These are phyloP conservation scores for Zygosaccharomyces gambellarensis DNA, from an alignment of 805 yeast genomes.

Conservation along the genomic window DNA sequence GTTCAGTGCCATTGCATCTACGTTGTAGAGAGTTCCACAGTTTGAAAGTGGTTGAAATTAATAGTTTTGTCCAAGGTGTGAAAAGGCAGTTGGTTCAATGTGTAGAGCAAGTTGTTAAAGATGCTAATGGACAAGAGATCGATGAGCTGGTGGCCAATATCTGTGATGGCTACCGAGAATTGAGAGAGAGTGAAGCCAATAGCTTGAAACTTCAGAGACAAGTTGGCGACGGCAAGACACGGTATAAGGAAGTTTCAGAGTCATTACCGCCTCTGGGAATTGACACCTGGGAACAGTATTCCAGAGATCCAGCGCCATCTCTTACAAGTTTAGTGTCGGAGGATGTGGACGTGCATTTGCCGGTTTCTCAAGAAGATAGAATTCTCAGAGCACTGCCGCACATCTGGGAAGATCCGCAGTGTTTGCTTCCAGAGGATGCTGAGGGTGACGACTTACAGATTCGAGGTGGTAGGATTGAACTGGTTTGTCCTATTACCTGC, in stretches of 20 bases:
- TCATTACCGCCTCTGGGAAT: conserved; percentile 15
- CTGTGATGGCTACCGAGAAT: conserved; percentile 1
- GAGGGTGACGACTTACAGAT: conserved; percentile 60
- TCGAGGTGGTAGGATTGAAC: conserved; percentile 65
- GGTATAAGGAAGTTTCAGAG: conserved; percentile 14
- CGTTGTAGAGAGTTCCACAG: conserved; percentile 15
- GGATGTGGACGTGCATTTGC: background rate
- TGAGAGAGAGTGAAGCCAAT: conserved; percentile 4
- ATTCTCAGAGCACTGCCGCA: conserved; percentile 41
- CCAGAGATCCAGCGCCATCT: background rate
- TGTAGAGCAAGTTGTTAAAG: conserved; percentile 16
- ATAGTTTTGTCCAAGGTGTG: conserved; percentile 10
- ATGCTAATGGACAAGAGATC: conserved; percentile 7
- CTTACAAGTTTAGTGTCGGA: background rate
- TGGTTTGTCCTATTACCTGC: conserved; percentile 63
- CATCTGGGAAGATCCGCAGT: conserved; percentile 54
- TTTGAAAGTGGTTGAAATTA: conserved; percentile 13
- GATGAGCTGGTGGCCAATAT: conserved; percentile 6
- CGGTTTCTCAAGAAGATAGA: conserved; percentile 3
- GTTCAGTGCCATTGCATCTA: conserved; percentile 23
- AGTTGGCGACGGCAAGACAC: conserved; percentile 12
- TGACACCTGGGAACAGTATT: conserved; percentile 23
- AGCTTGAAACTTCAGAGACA: conserved; percentile 3
- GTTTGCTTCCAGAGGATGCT: conserved; percentile 51
- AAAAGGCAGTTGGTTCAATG: conserved; percentile 19